Percentiles rank a stretch among this genome's conserved stretches.
These are phyloP conservation scores for Malus hybrid DNA, from an alignment of 331 rosid species.

Conservation along the genomic window DNA sequence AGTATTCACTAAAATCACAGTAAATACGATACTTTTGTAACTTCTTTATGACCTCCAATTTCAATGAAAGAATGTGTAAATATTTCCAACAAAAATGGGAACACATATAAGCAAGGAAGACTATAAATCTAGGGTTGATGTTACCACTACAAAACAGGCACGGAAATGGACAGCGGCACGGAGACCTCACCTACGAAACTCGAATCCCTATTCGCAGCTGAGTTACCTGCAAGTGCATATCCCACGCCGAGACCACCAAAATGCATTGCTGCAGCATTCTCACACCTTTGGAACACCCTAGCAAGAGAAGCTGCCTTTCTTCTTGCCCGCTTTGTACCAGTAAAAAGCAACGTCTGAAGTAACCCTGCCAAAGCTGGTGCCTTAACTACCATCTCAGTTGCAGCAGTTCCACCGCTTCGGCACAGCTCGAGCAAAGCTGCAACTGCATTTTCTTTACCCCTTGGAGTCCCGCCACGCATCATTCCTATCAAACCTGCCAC, in stretches of 20 bases:
- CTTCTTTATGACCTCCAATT: slow-evolving; percentile 41
- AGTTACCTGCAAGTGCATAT: slow-evolving; percentile 66
- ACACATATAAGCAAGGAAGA: slow-evolving; percentile 21
- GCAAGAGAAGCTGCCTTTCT: slow-evolving; percentile 97
- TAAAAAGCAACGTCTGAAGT: slow-evolving; percentile 73
- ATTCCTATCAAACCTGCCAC: slow-evolving; percentile 63
- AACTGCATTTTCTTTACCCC: slow-evolving; percentile 94
- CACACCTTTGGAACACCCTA: slow-evolving; percentile 81
- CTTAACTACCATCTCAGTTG: slow-evolving; percentile 72
- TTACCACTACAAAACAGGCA: slow-evolving; percentile 68
- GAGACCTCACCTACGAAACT: slow-evolving; percentile 73
- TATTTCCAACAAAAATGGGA: slow-evolving; percentile 55
- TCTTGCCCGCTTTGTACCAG: slow-evolving; percentile 91
- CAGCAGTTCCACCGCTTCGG: slow-evolving; percentile 76
- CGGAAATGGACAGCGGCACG: slow-evolving; percentile 76
- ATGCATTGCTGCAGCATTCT: slow-evolving; percentile 42
- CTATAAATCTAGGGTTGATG: slow-evolving; percentile 4
- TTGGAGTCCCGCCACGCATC: slow-evolving; percentile 93
- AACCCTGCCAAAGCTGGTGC: slow-evolving; percentile 83
- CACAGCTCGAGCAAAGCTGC: slow-evolving; percentile 94
- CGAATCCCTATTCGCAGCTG: slow-evolving; percentile 57
- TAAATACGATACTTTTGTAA: slow-evolving; percentile 45
- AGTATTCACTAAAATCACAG: slow-evolving; percentile 25
- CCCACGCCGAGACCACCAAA: slow-evolving; percentile 83
- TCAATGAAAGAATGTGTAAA: slow-evolving; percentile 88